Conservation (phyloP, 306 rosid species). For the Trifolium pratense region DNA sequence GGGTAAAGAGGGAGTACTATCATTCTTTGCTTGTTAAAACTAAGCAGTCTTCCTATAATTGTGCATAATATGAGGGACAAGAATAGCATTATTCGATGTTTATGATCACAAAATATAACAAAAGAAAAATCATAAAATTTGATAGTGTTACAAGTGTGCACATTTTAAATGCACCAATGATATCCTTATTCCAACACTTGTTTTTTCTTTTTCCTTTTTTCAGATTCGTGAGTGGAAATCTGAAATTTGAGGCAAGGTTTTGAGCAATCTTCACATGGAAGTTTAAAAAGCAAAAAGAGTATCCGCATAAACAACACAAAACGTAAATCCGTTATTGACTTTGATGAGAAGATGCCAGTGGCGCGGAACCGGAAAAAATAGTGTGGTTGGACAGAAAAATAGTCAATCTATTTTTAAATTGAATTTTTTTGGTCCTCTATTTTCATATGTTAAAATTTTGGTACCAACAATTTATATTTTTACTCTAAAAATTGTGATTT, state of each 20-base stretch:
- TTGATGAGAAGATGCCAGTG: conserved; percentile 18
- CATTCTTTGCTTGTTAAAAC: conserved; percentile 21
- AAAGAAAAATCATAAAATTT: conserved; percentile 10
- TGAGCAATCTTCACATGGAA: conserved; percentile 36
- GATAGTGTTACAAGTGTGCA: conserved; percentile 10
- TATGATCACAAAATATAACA: neutral
- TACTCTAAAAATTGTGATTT: too few relatives aligned
- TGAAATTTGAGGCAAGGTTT: conserved; percentile 41
- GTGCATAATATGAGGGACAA: neutral
- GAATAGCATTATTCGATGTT: neutral
- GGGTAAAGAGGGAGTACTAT: too few relatives aligned
- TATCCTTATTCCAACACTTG: conserved; percentile 27
- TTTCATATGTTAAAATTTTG: too few relatives aligned
- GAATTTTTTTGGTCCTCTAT: too few relatives aligned
- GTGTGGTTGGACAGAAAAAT: too few relatives aligned
- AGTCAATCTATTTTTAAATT: too few relatives aligned
- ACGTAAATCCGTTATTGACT: conserved; percentile 24
- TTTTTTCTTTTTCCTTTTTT: neutral
- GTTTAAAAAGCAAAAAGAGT: conserved; percentile 28
- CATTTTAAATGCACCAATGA: conserved; percentile 8
- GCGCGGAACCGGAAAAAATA: too few relatives aligned
- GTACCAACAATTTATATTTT: too few relatives aligned
- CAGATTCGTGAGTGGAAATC: conserved; percentile 28
- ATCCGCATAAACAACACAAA: conserved; percentile 23
- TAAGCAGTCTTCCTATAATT: neutral